A percentile compares a stretch with the other conserved stretches of the same genome.
These are phyloP conservation scores for Smittium mucronatum DNA, from an alignment of 371 early-diverging fungal genomes.

Conservation along the genomic window DNA sequence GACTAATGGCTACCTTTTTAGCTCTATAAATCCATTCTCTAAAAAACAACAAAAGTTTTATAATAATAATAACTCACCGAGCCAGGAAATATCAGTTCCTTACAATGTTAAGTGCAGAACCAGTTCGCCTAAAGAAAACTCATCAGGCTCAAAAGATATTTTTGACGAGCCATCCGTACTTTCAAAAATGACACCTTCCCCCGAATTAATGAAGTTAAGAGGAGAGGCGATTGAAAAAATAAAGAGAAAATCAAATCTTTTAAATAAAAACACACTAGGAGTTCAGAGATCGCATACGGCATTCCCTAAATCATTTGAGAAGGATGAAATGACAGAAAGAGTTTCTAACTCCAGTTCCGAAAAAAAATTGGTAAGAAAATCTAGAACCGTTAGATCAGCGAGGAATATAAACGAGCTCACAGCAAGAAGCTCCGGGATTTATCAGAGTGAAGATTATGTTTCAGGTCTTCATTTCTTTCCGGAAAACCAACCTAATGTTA, in stretches of 20 bases:
- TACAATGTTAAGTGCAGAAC: background rate
- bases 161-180: background rate
- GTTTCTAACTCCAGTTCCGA: too few relatives aligned
- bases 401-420: background rate
- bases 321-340: too few relatives aligned
- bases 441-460: too few relatives aligned
- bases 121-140: background rate
- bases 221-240: background rate
- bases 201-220: background rate
- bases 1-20: too few relatives aligned
- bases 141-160: background rate
- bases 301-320: too few relatives aligned
- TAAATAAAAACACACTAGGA: background rate
- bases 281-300: too few relatives aligned
- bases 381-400: background rate
- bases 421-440: too few relatives aligned
- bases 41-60: too few relatives aligned
- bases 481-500: too few relatives aligned
- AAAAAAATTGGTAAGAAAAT: background rate
- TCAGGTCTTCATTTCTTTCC: too few relatives aligned
- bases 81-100: background rate
- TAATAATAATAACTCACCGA: too few relatives aligned
- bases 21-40: too few relatives aligned
- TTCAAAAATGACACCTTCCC: background rate
- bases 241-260: background rate